Evolutionary conservation across 257 asterid species (phyloP).

Genomic region (Nicotiana sylvestris): DNA sequence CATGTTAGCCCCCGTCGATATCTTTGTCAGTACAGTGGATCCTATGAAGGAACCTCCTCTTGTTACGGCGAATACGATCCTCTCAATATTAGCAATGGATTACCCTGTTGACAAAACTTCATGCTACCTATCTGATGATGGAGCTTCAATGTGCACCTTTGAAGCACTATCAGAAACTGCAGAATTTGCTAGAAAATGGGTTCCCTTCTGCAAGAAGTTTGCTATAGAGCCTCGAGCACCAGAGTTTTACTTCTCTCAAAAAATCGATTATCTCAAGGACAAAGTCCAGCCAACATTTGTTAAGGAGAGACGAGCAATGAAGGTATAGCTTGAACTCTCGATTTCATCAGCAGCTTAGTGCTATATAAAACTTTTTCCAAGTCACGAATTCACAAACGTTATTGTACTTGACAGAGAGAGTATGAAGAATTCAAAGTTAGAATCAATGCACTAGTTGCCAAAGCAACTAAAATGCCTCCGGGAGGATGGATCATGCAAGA

Average conservation of each 20-base stretch:
- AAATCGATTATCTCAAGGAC: constrained; percentile 88
- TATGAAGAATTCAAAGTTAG: constrained; percentile 93
- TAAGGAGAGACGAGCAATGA: constrained; percentile 96
- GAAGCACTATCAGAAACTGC: constrained; percentile 95
- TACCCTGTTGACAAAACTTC: constrained; percentile 88
- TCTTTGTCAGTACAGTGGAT: constrained; percentile 90
- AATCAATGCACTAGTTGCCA: constrained; percentile 88
- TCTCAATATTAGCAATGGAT: constrained; percentile 90
- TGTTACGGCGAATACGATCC: constrained; percentile 84
- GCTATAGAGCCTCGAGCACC: constrained; percentile 95
- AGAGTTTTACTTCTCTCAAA: constrained; percentile 82
- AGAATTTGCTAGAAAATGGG: constrained; percentile 91
- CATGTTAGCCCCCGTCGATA: constrained; percentile 78
- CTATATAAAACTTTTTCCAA: neutral
- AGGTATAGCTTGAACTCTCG: constrained; percentile 40
- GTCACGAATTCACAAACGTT: neutral
- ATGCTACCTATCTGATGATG: constrained; percentile 94
- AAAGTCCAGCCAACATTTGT: constrained; percentile 97
- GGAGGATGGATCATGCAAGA: constrained; percentile 99
- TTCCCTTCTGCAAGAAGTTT: constrained; percentile 89
- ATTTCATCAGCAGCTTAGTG: constrained; percentile 1
- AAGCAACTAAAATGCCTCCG: constrained; percentile 82
- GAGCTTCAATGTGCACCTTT: constrained; percentile 95
- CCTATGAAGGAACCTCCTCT: constrained; percentile 97
- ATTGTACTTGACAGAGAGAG: constrained; percentile 63